Base-by-base conservation (phyloP, 2,329 filamentous ascomycete species). In the Aureobasidium musti region DNA sequence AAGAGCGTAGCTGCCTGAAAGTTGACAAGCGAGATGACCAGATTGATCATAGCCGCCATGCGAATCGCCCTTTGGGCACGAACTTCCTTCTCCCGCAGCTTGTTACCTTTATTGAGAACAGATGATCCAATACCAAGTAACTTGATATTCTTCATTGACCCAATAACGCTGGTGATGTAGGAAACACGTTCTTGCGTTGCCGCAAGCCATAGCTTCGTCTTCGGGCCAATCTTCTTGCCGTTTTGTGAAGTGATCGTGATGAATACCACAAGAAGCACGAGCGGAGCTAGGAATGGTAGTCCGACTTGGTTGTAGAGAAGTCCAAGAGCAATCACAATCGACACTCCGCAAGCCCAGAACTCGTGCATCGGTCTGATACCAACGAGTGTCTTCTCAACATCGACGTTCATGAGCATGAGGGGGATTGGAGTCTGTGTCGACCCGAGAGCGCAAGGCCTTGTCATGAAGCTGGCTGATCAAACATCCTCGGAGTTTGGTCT, bases 361-460 rank as follows among this genome's bases (percentile, higher is more conserved):
- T 75, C 72, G 57, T 74, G 70, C 39, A 73, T 66, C 23, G 65
- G 41, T 26, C 67, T 64, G 13, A 70, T 52, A 10, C 70, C 72
- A n/a, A 60, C 56, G 3, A 73, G 49, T n/a, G 73, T 47, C 49
- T 73, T 74, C 50, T 75, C 73, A 17, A 74, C 73, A 60, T 74
- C 73, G 5, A 73, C 72, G 28, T 73, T 74, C 73, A 74, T 74
- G 3, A 74, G 69, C 23, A 73, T 72, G 6, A 73, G 70, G 10
- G 73, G 73, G 71, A 5, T 70, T 70, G 43, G 57, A 67, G 19
- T 67, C 52, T 23, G 39, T n/a, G 19, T 63, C 69, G 1, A 72
- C 69, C 41, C 67, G 30, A 19, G 69, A 69, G 8, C 69, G 64
- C 5, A 74, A 54, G 3, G 72, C 70, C 37, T 71, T 69, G 17